phyloP scores from a whole-genome alignment of 805 yeast species.

The Candida khao-thaluensis region DNA sequence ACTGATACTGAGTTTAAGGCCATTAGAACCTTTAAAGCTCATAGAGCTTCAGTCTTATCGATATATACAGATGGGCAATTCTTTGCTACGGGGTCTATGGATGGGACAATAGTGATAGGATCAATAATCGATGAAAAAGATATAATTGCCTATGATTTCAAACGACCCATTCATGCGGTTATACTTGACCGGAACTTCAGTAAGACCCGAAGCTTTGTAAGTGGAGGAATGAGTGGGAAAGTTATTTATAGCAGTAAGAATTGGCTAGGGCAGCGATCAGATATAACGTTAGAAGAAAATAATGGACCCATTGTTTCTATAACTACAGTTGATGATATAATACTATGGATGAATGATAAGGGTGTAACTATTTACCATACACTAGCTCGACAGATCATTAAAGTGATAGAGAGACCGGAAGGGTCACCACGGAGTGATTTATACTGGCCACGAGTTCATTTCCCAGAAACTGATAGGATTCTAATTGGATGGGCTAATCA shows the following conservation, averaged over 20 bases:
- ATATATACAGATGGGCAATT: conserved; percentile 69
- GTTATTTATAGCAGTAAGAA: conserved; percentile 70
- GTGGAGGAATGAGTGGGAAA: conserved; percentile 90
- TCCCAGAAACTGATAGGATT: conserved; percentile 63
- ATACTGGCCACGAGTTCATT: conserved; percentile 76
- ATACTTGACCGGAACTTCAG: conserved; percentile 71
- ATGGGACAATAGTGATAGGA: conserved; percentile 87
- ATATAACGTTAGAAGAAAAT: conserved; percentile 57
- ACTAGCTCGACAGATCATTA: conserved; percentile 47
- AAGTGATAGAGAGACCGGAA: conserved; percentile 55
- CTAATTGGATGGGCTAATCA: conserved; percentile 81
- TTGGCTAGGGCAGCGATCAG: conserved; percentile 85
- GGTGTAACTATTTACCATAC: conserved; percentile 74
- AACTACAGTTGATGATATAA: conserved; percentile 57
- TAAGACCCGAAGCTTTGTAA: conserved; percentile 62
- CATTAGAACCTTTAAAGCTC: conserved; percentile 76
- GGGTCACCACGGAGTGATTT: conserved; percentile 67
- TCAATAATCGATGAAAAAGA: conserved; percentile 61
- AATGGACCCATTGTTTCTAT: conserved; percentile 73
- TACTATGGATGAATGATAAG: conserved; percentile 80
- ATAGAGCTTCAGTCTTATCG: conserved; percentile 78
- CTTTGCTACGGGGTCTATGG: conserved; percentile 89
- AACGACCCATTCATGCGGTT: conserved; percentile 85
- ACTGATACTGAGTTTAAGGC: conserved; percentile 57
- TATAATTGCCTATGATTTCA: conserved; percentile 73